phyloP scores from a whole-genome alignment of 768 basidiomycete species.

The Rhodosporidiobolus odoratus region DNA sequence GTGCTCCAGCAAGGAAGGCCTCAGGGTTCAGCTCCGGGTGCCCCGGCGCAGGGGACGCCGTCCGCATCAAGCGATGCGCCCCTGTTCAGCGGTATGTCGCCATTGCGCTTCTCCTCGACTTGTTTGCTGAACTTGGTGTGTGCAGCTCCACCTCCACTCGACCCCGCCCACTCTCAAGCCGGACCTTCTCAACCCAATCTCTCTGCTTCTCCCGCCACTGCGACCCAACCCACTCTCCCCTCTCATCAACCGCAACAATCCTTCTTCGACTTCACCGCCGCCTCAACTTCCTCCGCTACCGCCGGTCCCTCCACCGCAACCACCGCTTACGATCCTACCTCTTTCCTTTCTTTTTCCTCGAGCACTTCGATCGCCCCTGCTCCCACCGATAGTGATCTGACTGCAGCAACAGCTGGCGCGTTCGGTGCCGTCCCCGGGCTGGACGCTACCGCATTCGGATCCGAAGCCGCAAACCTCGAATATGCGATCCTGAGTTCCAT shows the following conservation, averaged over 20 bases:
- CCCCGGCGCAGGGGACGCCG: too few species aligned
- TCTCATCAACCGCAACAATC: neutral
- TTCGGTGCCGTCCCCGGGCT: too few species aligned
- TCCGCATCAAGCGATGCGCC: too few species aligned
- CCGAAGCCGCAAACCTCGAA: constrained; percentile 86
- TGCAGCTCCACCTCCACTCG: too few species aligned
- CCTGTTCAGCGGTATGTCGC: too few species aligned
- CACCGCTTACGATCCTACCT: constrained; percentile 5
- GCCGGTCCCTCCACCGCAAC: neutral
- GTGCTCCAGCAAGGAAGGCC: constrained; percentile 10
- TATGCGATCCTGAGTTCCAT: constrained; percentile 92
- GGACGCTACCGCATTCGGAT: constrained; percentile 63
- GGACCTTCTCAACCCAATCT: too few species aligned
- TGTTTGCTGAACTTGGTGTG: too few species aligned
- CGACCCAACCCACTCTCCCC: neutral
- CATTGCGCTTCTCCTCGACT: too few species aligned
- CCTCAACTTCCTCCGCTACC: neutral
- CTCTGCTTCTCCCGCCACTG: too few species aligned
- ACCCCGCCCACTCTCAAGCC: too few species aligned
- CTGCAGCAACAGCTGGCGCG: too few species aligned
- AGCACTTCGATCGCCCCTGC: neutral
- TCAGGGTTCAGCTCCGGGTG: neutral
- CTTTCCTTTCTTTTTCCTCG: neutral
- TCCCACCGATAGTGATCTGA: too few species aligned
- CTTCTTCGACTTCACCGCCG: constrained; percentile 15